These are phyloP conservation scores for Clarkia xantiana DNA, from an alignment of 345 rosid species.

Conservation along the genomic window DNA sequence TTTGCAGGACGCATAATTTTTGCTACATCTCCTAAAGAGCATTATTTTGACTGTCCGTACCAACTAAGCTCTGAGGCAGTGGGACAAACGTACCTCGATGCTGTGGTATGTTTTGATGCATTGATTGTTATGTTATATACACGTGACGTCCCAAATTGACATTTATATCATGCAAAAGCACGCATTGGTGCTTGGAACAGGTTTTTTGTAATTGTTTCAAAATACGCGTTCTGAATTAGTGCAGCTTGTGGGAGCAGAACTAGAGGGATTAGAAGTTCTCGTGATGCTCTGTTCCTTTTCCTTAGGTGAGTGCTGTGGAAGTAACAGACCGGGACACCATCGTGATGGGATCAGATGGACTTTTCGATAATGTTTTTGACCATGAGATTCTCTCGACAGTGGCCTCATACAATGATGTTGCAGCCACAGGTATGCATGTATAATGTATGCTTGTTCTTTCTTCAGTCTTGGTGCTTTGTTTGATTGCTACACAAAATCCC, in stretches of 20 bases:
- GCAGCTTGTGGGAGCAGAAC: too few species aligned
- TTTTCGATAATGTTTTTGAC: constrained; percentile 74
- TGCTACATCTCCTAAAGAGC: constrained; percentile 71
- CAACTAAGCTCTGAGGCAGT: constrained; percentile 70
- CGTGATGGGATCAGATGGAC: constrained; percentile 88
- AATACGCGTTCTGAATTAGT: too few species aligned
- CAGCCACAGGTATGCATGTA: constrained; percentile 47
- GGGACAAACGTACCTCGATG: constrained; percentile 76
- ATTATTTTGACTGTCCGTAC: constrained; percentile 80
- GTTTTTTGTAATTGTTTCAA: too few species aligned
- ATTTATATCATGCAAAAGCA: too few species aligned
- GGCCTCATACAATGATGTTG: constrained; percentile 23
- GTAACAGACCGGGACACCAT: constrained; percentile 47
- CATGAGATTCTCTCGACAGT: constrained; percentile 52
- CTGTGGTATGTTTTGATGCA: constrained; percentile 32
- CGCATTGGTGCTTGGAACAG: too few species aligned
- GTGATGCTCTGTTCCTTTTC: not conserved
- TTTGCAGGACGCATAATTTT: constrained; percentile 47
- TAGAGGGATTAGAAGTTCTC: too few species aligned
- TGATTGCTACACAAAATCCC: not conserved
- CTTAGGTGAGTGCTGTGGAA: constrained; percentile 56
- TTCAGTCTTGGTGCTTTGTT: too few species aligned
- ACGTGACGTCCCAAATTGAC: not conserved
- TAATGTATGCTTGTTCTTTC: too few species aligned
- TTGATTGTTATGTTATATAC: not conserved